Percentiles rank a stretch among this genome's conserved stretches.
phyloP scores from a whole-genome alignment of 192 early-diverging fungal genomes.

The Backusella morwellensis region DNA sequence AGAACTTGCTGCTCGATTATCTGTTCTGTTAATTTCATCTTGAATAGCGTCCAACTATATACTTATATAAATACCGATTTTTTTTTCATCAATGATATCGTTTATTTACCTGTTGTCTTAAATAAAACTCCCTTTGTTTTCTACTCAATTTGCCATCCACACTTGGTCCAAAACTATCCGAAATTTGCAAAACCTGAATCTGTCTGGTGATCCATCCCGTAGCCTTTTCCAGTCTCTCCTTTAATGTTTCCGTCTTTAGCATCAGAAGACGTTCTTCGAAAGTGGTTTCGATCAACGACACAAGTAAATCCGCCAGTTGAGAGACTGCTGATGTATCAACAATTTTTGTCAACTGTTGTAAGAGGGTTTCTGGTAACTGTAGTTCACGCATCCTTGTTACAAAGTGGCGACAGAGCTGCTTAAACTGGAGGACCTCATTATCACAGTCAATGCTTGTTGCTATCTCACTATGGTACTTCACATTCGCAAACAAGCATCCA shows the following conservation, averaged over 20 bases:
- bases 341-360: conserved; percentile 64
- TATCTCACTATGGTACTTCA: conserved; percentile 35
- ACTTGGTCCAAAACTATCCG: conserved; percentile 67
- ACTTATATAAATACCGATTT: neutral
- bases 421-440: conserved; percentile 49
- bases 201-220: conserved; percentile 69
- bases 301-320: conserved; percentile 66
- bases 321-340: conserved; percentile 54
- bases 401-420: conserved; percentile 49
- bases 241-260: conserved; percentile 52
- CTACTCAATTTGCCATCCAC: conserved; percentile 74
- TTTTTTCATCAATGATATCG: neutral
- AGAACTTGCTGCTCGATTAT: neutral
- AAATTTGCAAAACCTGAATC: conserved; percentile 61
- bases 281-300: conserved; percentile 68
- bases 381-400: conserved; percentile 56
- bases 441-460: conserved; percentile 41
- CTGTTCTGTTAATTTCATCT: conserved; percentile 75
- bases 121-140: conserved; percentile 78
- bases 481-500: conserved; percentile 40
- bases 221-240: conserved; percentile 53
- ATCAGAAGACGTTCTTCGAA: conserved; percentile 71
- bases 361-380: conserved; percentile 61
- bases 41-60: conserved; percentile 74
- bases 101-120: conserved; percentile 65